phyloP scores from a whole-genome alignment of 139 green algal genomes.

The Volvox africanus region DNA sequence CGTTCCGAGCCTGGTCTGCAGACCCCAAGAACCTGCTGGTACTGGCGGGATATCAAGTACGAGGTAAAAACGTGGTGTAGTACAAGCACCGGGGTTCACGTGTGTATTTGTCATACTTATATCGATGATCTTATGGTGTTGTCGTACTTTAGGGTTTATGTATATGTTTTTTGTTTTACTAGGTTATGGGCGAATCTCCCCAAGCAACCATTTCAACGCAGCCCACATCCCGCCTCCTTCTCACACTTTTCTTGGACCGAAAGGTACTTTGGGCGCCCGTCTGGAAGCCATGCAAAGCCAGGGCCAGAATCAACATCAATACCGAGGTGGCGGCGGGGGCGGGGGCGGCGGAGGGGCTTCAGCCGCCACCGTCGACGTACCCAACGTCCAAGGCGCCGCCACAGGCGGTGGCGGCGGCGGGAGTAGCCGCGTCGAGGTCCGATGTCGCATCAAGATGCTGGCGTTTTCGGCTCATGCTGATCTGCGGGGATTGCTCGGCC shows the following conservation, averaged over 20 bases:
- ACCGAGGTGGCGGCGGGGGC: background rate
- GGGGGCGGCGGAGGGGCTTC: background rate
- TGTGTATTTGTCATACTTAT: no score
- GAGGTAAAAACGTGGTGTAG: background rate
- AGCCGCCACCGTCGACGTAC: background rate
- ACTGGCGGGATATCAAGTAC: constrained; percentile 74
- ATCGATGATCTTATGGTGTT: background rate
- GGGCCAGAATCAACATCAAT: background rate
- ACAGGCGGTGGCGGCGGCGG: constrained; percentile 32
- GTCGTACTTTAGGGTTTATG: background rate
- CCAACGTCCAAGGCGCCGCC: background rate
- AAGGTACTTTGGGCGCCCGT: constrained; percentile 23
- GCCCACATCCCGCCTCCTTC: background rate
- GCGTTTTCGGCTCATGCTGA: constrained; percentile 83
- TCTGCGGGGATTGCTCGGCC: constrained; percentile 74
- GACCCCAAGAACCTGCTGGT: constrained; percentile 75
- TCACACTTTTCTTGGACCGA: background rate
- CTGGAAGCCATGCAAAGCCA: constrained; percentile 17
- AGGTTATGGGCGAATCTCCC: background rate
- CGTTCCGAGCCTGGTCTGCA: constrained; percentile 62
- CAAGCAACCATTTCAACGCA: background rate
- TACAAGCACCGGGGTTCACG: no score
- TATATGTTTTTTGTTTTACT: no score
- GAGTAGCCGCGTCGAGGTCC: constrained; percentile 54
- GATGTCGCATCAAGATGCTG: constrained; percentile 60